Base-by-base conservation (phyloP, 2,329 filamentous ascomycete species). In the Orbilia brochopaga region DNA sequence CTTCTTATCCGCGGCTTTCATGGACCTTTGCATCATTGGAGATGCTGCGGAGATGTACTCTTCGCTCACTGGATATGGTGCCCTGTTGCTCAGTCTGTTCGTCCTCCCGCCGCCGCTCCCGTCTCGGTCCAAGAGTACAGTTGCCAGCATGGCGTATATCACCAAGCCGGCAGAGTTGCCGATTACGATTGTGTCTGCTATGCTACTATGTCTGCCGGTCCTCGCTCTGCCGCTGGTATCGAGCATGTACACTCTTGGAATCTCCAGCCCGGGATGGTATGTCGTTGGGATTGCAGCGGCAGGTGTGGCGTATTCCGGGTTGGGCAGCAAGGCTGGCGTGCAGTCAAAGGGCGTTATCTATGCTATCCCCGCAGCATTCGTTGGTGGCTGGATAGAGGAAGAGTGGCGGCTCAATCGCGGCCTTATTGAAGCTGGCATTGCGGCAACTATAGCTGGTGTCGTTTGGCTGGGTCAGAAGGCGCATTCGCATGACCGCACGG, bases 181-280 rank as follows among this genome's bases (percentile, higher is more conserved):
- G 15, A 59, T 57, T 17, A 73, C 62, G 1, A 53, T 67, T 7
- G 23, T 73, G 11, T 51, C 69, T 0, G 46, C 69, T 2, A 10
- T 63, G 1, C 8, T 73, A 15, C 53, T 73, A 0, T 67, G 57
- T n/a, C 13, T 67, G 0, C 62, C 69, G 10, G 57, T 73, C 2
- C 50, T 73, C 13, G 53, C 51, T 2, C 51, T 73, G 11, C 69
- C 67, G 1, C 46, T 73, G 30, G 6, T 67, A n/a, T 67, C 52
- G 7, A 40, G 27, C 8, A 30, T 35, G 2, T 73, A 62, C 21
- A 58, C 56, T 3, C 46, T 73, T 2, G 69, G 69, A 0, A 62
- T 73, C 27, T 62, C 62, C 1, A 66, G 62, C 24, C 69, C 69
- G 2, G 69, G 69, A 3, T 73, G 69, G 69, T 73, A 73, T 17